Evolutionary conservation across 2,329 filamentous ascomycete genomes (phyloP).

Genomic region (Ophidiomyces ophidiicola): DNA sequence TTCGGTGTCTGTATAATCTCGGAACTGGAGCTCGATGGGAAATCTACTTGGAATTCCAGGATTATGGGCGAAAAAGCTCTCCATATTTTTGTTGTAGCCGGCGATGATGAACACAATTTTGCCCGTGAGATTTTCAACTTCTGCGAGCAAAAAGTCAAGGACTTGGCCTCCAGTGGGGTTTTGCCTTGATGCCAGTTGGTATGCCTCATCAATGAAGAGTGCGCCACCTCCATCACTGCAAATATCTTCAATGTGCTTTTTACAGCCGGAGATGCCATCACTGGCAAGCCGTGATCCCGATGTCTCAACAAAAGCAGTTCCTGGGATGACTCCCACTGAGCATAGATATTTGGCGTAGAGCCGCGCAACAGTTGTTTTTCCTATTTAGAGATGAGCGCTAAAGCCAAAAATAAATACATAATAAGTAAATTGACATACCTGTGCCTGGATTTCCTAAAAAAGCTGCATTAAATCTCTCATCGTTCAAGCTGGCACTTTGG

Average conservation of each 20-base stretch:
- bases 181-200: constrained; percentile 54
- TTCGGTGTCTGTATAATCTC: constrained; percentile 56
- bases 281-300: constrained; percentile 56
- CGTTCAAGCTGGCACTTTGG: constrained; percentile 44
- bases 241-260: constrained; percentile 47
- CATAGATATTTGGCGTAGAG: constrained; percentile 56
- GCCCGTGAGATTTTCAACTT: constrained; percentile 59
- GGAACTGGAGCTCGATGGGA: constrained; percentile 52
- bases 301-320: constrained; percentile 50
- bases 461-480: constrained; percentile 50
- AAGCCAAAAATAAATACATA: no score
- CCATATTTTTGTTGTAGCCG: constrained; percentile 64
- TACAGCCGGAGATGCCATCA: constrained; percentile 46
- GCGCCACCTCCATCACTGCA: constrained; percentile 52
- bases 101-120: constrained; percentile 61
- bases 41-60: constrained; percentile 59
- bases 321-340: constrained; percentile 50
- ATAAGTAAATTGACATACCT: constrained; percentile 33
- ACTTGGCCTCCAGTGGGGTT: constrained; percentile 48
- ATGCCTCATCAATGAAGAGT: constrained; percentile 68
- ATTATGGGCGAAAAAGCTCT: constrained; percentile 63
- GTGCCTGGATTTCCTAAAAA: constrained; percentile 66
- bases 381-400: constrained; percentile 23
- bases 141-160: constrained; percentile 57
- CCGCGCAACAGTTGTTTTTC: constrained; percentile 65